These are phyloP conservation scores for Colletotrichum truncatum DNA, from an alignment of 2,329 filamentous ascomycete species.

Conservation along the genomic window DNA sequence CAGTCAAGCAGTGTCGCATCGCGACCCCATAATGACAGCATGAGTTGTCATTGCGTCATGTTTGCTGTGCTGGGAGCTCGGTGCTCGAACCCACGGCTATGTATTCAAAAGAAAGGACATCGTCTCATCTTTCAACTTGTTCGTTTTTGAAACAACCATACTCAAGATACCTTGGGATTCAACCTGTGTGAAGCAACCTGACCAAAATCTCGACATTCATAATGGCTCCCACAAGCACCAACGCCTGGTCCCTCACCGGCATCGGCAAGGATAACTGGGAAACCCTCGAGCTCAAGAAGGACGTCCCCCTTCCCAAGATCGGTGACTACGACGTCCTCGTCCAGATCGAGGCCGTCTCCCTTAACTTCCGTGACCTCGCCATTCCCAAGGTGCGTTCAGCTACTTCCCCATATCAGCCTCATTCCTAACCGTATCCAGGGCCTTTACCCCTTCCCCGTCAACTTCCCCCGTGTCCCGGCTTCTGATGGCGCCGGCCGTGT, in stretches of 20 bases:
- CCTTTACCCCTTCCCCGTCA: slow-evolving; percentile 54
- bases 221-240: slow-evolving; percentile 49
- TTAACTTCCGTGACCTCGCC: slow-evolving; percentile 65
- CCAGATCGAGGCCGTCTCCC: slow-evolving; percentile 63
- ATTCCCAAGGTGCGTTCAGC: slow-evolving; percentile 47
- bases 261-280: slow-evolving; percentile 62
- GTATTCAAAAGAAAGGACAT: not conserved
- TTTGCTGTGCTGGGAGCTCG: not conserved
- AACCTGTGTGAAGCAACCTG: too few relatives aligned
- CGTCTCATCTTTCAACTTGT: not conserved
- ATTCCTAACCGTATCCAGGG: slow-evolving; percentile 42
- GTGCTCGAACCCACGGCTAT: not conserved
- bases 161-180: not conserved
- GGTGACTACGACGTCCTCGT: slow-evolving; percentile 79
- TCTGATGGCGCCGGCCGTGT: slow-evolving; percentile 65
- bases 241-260: slow-evolving; percentile 62
- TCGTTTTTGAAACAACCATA: rapidly evolving
- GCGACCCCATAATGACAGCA: slow-evolving; percentile 10
- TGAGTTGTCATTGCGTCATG: slow-evolving; percentile 24
- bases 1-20: slow-evolving; percentile 1
- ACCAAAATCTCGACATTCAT: not conserved
- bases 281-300: slow-evolving; percentile 63
- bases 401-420: not conserved
- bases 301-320: slow-evolving; percentile 63
- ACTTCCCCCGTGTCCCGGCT: slow-evolving; percentile 55